A percentile compares a stretch with the other conserved stretches of the same genome.
These are phyloP conservation scores for Heliamphora pulchella DNA, from an alignment of 179 eudicot genomes.

Conservation along the genomic window DNA sequence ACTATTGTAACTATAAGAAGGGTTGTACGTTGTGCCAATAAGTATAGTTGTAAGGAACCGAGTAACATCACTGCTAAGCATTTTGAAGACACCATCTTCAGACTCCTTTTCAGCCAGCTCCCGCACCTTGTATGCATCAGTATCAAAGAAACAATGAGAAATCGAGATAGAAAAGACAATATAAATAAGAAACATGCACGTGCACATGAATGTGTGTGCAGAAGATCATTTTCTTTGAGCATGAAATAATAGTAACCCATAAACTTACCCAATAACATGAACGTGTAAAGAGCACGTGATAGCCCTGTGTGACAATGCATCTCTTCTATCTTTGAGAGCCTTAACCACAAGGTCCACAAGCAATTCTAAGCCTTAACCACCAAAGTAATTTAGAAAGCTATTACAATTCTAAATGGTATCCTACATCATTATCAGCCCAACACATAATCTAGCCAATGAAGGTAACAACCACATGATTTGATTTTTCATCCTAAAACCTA, in stretches of 20 bases:
- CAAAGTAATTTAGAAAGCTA: neutral
- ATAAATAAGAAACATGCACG: neutral
- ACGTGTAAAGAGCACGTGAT: neutral
- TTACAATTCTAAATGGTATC: neutral
- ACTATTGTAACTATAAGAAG: conserved; percentile 12
- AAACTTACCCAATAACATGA: neutral
- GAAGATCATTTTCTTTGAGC: neutral
- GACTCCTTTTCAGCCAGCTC: conserved; percentile 90
- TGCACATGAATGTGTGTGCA: neutral
- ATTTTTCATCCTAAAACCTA: conserved; percentile 7
- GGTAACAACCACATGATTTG: neutral
- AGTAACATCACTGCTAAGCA: conserved; percentile 90
- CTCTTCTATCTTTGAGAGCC: conserved; percentile 7
- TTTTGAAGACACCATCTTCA: conserved; percentile 81
- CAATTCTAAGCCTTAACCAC: neutral
- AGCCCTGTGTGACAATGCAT: neutral
- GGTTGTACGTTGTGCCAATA: conserved; percentile 87
- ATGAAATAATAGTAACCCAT: neutral
- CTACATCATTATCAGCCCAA: neutral
- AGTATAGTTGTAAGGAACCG: conserved; percentile 94
- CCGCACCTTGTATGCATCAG: conserved; percentile 46
- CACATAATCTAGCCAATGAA: neutral
- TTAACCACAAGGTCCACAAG: neutral
- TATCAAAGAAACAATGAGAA: neutral
- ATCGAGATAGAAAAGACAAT: too few relatives aligned